These are phyloP conservation scores for Cordyceps tenuipes DNA, from an alignment of 2,329 filamentous ascomycete genomes.

Conservation along the genomic window DNA sequence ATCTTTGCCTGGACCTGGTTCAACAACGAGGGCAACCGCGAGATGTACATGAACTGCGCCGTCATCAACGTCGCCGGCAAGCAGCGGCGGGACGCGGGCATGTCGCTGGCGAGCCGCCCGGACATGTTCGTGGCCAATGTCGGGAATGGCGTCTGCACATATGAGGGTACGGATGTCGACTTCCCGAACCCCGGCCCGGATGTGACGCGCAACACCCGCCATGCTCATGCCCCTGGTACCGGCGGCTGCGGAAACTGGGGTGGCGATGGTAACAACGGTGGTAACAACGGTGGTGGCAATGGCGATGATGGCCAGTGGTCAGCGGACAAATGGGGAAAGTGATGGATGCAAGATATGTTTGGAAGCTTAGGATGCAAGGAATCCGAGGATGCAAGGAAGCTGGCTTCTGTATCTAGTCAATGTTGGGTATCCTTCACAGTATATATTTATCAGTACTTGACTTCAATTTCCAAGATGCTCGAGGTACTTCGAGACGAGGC, in stretches of 20 bases:
- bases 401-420: background rate
- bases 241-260: constrained; percentile 8
- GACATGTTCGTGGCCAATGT: constrained; percentile 61
- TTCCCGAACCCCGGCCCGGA: constrained; percentile 55
- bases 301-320: background rate
- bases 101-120: constrained; percentile 45
- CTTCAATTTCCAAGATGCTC: too few relatives aligned
- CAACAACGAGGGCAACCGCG: constrained; percentile 54
- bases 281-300: too few relatives aligned
- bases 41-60: constrained; percentile 66
- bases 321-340: background rate
- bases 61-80: constrained; percentile 40
- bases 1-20: constrained; percentile 58
- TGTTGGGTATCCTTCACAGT: background rate
- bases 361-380: too few relatives aligned
- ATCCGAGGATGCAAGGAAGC: too few relatives aligned
- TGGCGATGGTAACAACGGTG: background rate
- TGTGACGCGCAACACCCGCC: constrained; percentile 26
- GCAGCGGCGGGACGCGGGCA: constrained; percentile 11
- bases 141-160: constrained; percentile 45
- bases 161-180: constrained; percentile 45
- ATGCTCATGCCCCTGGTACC: constrained; percentile 4
- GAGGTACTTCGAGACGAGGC: too few relatives aligned
- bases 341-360: background rate
- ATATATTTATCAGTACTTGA: background rate